Percentiles rank a stretch among this genome's conserved stretches.
These are phyloP conservation scores for Rhodamnia rubescens DNA, from an alignment of 345 rosid genomes.

Conservation along the genomic window DNA sequence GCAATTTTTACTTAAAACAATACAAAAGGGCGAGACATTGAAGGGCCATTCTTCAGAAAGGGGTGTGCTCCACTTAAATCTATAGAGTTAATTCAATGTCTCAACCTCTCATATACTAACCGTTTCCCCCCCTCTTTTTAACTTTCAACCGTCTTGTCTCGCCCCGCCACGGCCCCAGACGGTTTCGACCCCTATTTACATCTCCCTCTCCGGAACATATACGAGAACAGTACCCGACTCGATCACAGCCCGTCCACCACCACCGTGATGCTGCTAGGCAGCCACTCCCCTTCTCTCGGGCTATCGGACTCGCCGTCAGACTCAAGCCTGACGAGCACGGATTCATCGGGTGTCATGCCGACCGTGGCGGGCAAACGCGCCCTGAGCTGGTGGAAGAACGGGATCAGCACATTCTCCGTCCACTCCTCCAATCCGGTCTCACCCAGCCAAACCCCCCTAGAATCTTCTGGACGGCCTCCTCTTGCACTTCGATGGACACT, in stretches of 20 bases:
- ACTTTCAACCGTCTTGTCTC: not conserved
- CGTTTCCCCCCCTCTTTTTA: constrained; percentile 1
- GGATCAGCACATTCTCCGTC: constrained; percentile 56
- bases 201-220: constrained; percentile 1
- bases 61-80: constrained; percentile 1
- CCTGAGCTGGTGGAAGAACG: constrained; percentile 53
- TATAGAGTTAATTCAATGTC: constrained; percentile 25
- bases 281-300: constrained; percentile 37
- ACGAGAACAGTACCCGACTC: not conserved
- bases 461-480: constrained; percentile 65
- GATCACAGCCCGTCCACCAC: constrained; percentile 37
- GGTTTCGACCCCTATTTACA: not conserved
- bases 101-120: constrained; percentile 8
- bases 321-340: constrained; percentile 40
- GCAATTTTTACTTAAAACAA: constrained; percentile 16
- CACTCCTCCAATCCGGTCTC: constrained; percentile 66
- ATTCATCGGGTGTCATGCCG: constrained; percentile 1
- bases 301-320: constrained; percentile 22
- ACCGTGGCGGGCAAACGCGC: constrained; percentile 11
- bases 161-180: not conserved
- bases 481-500: constrained; percentile 38
- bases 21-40: constrained; percentile 6
- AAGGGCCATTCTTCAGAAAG: not conserved
- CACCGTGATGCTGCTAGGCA: constrained; percentile 48
- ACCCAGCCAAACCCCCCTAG: constrained; percentile 61